Evolutionary conservation across 176 grass and related monocot genomes (phyloP), one percentile per base, ranked within the genome.

Genomic region (Aegilops umbellulata): DNA sequence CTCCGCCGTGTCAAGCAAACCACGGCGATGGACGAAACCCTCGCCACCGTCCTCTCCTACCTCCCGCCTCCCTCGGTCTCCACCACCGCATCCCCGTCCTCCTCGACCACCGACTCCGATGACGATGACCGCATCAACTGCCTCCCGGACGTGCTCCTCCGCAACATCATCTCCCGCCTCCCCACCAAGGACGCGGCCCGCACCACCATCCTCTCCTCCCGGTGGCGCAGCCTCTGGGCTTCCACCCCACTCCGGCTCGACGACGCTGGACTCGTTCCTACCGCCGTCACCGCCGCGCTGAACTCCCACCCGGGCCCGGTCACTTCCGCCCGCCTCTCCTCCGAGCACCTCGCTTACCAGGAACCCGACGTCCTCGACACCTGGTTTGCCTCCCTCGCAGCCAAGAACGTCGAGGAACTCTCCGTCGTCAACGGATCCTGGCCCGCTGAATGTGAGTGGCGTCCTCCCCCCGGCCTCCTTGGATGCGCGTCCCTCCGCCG

Each of bases 111-210:
- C 0, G 6, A 22, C 38, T 70, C 69, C 4, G 20, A 77, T 19
- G 42, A 30, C 7, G 82, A 58, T 30, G 86, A 86, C 42, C 77
- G 63, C 82, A 67, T 88, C 82, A 26, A 86, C 27, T 12, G 63
- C 41, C 90, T 92, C 25, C 78, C 78, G 39, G 57, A 88, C 55
- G 24, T 25, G 68, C 44, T 88, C 86, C 86, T 88, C 55, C 57
- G 76, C 78, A 73, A 81, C 49, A 65, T 92, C 65, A 27, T 88
- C 78, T 88, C 86, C 4, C 73, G 82, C 42, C 86, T 88, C 32
- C 82, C 86, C 53, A 78, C 82, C 78, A 92, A 88, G 83, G 90
- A 92, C 22, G 90, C 86, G 7, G 78, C 82, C 53, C 82, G 82
- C 86, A 88, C 90, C 55, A 14, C 82, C 64, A 30, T 68, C 53